Evolutionary conservation across 306 rosid species (phyloP), one percentile per base, ranked within the genome.

Genomic region (Ammopiptanthus mongolicus): DNA sequence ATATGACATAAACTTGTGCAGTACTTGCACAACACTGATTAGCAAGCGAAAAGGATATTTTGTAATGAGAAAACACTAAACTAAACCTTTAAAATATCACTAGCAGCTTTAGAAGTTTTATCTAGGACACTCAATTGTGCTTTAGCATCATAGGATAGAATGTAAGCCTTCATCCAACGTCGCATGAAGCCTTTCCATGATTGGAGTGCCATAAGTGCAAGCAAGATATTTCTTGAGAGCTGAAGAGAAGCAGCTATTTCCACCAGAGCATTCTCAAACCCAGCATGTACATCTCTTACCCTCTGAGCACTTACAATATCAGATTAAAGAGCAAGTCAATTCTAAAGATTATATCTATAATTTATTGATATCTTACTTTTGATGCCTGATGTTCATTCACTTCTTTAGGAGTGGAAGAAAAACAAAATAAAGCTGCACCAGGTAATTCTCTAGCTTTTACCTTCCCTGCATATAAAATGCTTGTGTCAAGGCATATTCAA

Each of bases 121-220:
- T 89, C 96, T 55, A 81, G 83, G 83, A 79, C 80, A 78, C 62
- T 65, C 41, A 79, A 50, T 28, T 88, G 82, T 77, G 83, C 85
- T 84, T 90, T 87, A 46, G 86, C 80, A 81, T 87, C 89, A 51
- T 75, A 75, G 71, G 80, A 84, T 42, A 56, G 47, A 61, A 78
- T 74, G 73, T 82, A 89, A 73, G 96, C 90, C 80, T 90, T 90
- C 82, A 95, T 73, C 97, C 98, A 95, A 70, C 90, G 93, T 46
- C 72, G 75, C 87, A 88, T 77, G 75, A 91, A 95, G 58, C 91
- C 77, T 86, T 91, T 90, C 97, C 98, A 95, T 64, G 98, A 95
- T 80, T 95, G 93, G 52, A 91, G 84, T 53, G 97, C 81, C 85
- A 87, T 80, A 69, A 91, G 91, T 52, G 96, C 97, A 37, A 90